A percentile compares a stretch with the other conserved stretches of the same genome.
Conservation (phyloP, 331 rosid species). For the Erythrophleum ivorense region DNA sequence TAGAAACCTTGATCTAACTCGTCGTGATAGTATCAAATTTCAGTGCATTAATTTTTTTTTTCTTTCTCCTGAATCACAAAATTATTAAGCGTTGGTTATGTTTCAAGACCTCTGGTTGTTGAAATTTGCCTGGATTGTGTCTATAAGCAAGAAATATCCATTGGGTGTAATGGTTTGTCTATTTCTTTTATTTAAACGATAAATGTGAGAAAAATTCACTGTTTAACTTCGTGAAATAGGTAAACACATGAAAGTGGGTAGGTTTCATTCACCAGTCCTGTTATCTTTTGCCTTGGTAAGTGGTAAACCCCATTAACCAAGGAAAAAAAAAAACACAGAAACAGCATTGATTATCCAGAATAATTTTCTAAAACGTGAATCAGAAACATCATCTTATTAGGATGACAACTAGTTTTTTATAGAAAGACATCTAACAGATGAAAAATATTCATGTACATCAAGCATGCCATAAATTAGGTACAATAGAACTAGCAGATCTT, state of each 20-base stretch:
- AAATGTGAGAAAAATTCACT: background rate
- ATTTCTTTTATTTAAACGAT: background rate
- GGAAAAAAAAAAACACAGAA: slow-evolving; percentile 3
- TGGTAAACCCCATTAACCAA: background rate
- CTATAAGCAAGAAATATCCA: background rate
- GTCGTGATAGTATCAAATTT: slow-evolving; percentile 15
- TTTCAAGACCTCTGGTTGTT: no score
- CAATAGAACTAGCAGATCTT: background rate
- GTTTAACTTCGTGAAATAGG: slow-evolving; percentile 14
- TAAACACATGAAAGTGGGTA: background rate
- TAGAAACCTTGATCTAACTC: background rate
- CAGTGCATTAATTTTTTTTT: background rate
- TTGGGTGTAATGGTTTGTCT: background rate
- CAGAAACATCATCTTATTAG: slow-evolving; percentile 1
- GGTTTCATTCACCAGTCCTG: slow-evolving; percentile 10
- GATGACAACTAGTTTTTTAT: background rate
- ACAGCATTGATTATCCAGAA: slow-evolving; percentile 2
- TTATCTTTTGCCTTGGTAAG: background rate
- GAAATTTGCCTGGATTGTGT: no score
- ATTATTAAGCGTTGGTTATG: background rate
- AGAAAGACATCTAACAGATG: background rate
- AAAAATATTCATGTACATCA: slow-evolving; percentile 14
- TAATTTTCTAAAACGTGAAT: background rate
- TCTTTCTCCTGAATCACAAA: background rate
- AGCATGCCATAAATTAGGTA: slow-evolving; percentile 9